phyloP scores from a whole-genome alignment of 1,284 basidiomycete species.

The Cryptococcus deneoformans region DNA sequence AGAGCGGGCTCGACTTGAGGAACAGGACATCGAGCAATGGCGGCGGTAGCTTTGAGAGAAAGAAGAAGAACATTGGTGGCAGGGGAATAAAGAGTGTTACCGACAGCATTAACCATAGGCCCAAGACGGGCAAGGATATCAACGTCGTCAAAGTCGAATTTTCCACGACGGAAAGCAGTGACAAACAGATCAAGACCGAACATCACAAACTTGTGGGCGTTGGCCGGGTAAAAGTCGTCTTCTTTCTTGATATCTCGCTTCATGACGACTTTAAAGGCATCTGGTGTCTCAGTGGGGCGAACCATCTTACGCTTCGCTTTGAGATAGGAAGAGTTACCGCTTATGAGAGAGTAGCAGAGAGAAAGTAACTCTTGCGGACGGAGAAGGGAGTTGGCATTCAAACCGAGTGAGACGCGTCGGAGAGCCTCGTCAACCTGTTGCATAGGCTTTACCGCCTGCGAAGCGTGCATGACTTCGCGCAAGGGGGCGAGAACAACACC shows the following conservation, averaged over 20 bases:
- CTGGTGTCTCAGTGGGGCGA: slow-evolving; percentile 46
- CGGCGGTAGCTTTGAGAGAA: slow-evolving; percentile 76
- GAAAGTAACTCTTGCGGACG: slow-evolving; percentile 69
- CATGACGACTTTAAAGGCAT: slow-evolving; percentile 70
- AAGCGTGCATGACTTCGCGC: slow-evolving; percentile 81
- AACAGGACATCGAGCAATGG: slow-evolving; percentile 81
- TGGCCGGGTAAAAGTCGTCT: slow-evolving; percentile 72
- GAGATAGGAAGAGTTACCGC: slow-evolving; percentile 79
- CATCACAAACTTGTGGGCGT: slow-evolving; percentile 78
- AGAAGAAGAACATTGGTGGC: slow-evolving; percentile 74
- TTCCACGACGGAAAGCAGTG: slow-evolving; percentile 78
- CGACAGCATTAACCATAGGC: slow-evolving; percentile 80
- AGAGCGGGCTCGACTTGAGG: slow-evolving; percentile 72
- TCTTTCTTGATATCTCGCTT: slow-evolving; percentile 60
- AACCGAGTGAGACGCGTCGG: slow-evolving; percentile 73
- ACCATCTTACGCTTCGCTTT: slow-evolving; percentile 42
- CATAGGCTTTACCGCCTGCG: slow-evolving; percentile 78
- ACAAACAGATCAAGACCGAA: slow-evolving; percentile 93
- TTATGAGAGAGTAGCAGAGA: slow-evolving; percentile 86
- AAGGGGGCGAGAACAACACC: slow-evolving; percentile 75
- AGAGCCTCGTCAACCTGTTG: slow-evolving; percentile 85
- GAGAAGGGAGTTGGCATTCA: slow-evolving; percentile 79
- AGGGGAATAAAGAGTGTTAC: slow-evolving; percentile 88
- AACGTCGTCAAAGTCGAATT: slow-evolving; percentile 78
- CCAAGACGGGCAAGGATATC: slow-evolving; percentile 75